Conservation (phyloP, 2,329 filamentous ascomycete species). For the Fusarium sp. region DNA sequence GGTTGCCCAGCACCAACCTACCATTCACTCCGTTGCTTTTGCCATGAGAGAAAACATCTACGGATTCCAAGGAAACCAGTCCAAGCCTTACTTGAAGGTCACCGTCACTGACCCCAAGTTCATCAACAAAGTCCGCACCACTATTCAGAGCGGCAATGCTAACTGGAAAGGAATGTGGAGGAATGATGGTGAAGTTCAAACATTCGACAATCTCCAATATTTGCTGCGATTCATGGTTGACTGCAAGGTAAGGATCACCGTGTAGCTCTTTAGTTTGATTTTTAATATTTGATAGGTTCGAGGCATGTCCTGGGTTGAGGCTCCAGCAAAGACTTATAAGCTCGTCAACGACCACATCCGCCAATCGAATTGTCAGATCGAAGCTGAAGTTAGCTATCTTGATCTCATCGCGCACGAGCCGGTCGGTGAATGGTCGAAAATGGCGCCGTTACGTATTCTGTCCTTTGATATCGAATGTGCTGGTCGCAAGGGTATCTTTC, state of each 20-base stretch:
- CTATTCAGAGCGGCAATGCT: slow-evolving; percentile 78
- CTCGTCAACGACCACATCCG: slow-evolving; percentile 73
- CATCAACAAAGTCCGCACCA: slow-evolving; percentile 78
- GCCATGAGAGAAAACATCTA: slow-evolving; percentile 91
- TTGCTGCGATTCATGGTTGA: slow-evolving; percentile 98
- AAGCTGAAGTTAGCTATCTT: slow-evolving; percentile 84
- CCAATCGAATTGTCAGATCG: slow-evolving; percentile 96
- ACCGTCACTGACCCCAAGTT: slow-evolving; percentile 90
- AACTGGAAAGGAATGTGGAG: slow-evolving; percentile 96
- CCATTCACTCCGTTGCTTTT: slow-evolving; percentile 84
- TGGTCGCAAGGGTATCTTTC: slow-evolving; percentile 96
- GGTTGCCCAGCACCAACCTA: slow-evolving; percentile 76
- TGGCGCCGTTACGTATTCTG: slow-evolving; percentile 90
- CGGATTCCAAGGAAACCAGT: slow-evolving; percentile 91
- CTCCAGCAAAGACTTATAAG: slow-evolving; percentile 77
- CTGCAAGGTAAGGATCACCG: slow-evolving; percentile 71
- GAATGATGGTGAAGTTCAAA: slow-evolving; percentile 77
- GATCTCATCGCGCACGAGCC: slow-evolving; percentile 89
- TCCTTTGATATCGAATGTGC: slow-evolving; percentile 99
- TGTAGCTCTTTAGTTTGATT: not conserved
- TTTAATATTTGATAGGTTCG: slow-evolving; percentile 67
- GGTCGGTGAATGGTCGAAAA: slow-evolving; percentile 96
- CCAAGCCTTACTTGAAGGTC: slow-evolving; percentile 93
- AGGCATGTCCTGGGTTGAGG: slow-evolving; percentile 98
- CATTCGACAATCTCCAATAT: slow-evolving; percentile 96